Evolutionary conservation across 495 filamentous ascomycete species (phyloP).

Genomic region (Penicillium desertorum): DNA sequence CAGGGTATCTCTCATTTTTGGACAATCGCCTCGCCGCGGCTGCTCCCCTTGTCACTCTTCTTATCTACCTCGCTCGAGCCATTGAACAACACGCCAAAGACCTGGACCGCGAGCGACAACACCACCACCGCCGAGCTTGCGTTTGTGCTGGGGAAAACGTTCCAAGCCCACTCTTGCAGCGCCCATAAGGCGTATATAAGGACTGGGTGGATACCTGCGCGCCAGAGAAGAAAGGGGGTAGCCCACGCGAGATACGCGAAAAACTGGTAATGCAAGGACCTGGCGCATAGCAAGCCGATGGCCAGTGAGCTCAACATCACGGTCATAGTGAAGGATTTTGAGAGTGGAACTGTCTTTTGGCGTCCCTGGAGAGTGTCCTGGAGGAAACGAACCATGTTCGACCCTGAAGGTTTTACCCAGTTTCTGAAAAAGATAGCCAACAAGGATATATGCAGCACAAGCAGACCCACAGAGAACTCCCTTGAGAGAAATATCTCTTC

Average conservation of each 20-base stretch:
- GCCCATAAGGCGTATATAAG: slow-evolving; percentile 73
- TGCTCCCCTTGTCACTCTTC: slow-evolving; percentile 12
- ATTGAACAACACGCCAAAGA: slow-evolving; percentile 46
- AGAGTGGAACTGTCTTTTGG: slow-evolving; percentile 57
- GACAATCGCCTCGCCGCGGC: slow-evolving; percentile 21
- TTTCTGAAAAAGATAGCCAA: slow-evolving; percentile 59
- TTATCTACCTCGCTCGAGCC: slow-evolving; percentile 21
- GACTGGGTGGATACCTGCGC: slow-evolving; percentile 69
- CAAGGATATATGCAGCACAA: slow-evolving; percentile 66
- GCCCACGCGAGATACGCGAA: slow-evolving; percentile 91
- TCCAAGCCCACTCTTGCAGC: slow-evolving; percentile 95
- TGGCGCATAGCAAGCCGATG: slow-evolving; percentile 86
- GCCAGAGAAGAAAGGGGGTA: slow-evolving; percentile 89
- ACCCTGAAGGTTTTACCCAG: slow-evolving; percentile 56
- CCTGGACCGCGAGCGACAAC: slow-evolving; percentile 61
- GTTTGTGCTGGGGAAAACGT: slow-evolving; percentile 88
- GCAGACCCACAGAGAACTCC: slow-evolving; percentile 65
- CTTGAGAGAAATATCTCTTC: slow-evolving; percentile 79
- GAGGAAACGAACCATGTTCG: slow-evolving; percentile 50
- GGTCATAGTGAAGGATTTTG: slow-evolving; percentile 73
- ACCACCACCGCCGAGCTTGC: slow-evolving; percentile 78
- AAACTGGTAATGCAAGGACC: slow-evolving; percentile 95
- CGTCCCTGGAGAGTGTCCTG: slow-evolving; percentile 53
- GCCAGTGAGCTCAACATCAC: slow-evolving; percentile 75
- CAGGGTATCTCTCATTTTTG: slow-evolving; percentile 20